Conservation (phyloP, 805 yeast genomes). For the Suhomyces emberorum region DNA sequence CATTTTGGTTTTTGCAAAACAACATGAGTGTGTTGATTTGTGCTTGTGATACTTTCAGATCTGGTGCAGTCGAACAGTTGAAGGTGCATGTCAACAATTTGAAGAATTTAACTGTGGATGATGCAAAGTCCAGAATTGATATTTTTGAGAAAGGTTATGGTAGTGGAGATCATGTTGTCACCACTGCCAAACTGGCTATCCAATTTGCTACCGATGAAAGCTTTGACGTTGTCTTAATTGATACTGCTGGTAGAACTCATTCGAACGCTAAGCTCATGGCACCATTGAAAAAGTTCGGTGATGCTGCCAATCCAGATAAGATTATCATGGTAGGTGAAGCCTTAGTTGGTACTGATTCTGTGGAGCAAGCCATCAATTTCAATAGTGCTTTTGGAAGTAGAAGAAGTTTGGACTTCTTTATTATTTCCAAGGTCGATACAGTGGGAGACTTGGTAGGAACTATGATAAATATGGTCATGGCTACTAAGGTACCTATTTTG, state of each 20-base stretch:
- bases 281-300: conserved; percentile 90
- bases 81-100: conserved; percentile 89
- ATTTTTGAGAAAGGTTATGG: conserved; percentile 94
- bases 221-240: conserved; percentile 87
- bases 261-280: conserved; percentile 94
- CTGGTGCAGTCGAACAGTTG: conserved; percentile 98
- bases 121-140: conserved; percentile 51
- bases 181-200: conserved; percentile 88
- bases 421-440: conserved; percentile 92
- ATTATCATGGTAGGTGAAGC: conserved; percentile 99
- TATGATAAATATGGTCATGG: conserved; percentile 95
- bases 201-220: conserved; percentile 65
- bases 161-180: conserved; percentile 90
- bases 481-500: conserved; percentile 91
- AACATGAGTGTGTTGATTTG: conserved; percentile 82
- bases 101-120: conserved; percentile 55
- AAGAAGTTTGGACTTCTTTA: conserved; percentile 81
- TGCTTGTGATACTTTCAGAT: conserved; percentile 96
- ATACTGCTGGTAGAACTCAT: conserved; percentile 97
- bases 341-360: conserved; percentile 94
- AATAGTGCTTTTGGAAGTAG: conserved; percentile 87
- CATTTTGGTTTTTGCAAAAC: conserved; percentile 93
- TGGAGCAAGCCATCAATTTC: conserved; percentile 90
- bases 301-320: conserved; percentile 92
- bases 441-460: conserved; percentile 96